Conservation (phyloP, 2,329 filamentous ascomycete genomes). For the Myriosclerotinia scirpicola region DNA sequence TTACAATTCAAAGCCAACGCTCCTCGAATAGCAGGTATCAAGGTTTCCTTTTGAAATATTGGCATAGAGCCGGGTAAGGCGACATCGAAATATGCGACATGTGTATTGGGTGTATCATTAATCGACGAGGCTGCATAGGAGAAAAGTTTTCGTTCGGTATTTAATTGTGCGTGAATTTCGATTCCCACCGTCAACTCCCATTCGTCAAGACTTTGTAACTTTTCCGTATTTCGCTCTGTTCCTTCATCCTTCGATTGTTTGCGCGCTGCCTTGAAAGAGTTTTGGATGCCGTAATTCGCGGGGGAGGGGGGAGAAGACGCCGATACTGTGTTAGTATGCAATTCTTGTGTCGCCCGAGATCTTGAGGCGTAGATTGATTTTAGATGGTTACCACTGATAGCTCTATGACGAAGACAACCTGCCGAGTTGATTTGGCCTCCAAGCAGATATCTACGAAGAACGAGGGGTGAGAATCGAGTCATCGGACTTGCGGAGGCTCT, state of each 20-base stretch:
- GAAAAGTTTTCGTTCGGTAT: slow-evolving; percentile 86
- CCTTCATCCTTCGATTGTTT: slow-evolving; percentile 72
- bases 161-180: slow-evolving; percentile 95
- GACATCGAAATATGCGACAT: slow-evolving; percentile 84
- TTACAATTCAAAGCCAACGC: slow-evolving; percentile 81
- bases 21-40: slow-evolving; percentile 87
- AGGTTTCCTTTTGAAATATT: slow-evolving; percentile 74
- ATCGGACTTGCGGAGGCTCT: slow-evolving; percentile 30
- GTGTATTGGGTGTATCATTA: slow-evolving; percentile 74
- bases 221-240: slow-evolving; percentile 48
- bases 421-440: slow-evolving; percentile 34
- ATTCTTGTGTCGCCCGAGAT: slow-evolving; percentile 26
- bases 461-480: slow-evolving; percentile 33
- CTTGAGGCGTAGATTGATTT: slow-evolving; percentile 25
- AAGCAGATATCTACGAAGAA: slow-evolving; percentile 39
- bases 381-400: slow-evolving; percentile 7
- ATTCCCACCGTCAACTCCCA: slow-evolving; percentile 97
- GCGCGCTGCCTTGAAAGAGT: slow-evolving; percentile 52
- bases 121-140: slow-evolving; percentile 67
- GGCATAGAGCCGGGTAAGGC: slow-evolving; percentile 90
- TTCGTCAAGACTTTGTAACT: slow-evolving; percentile 48
- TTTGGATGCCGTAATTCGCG: slow-evolving; percentile 14
- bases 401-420: slow-evolving; percentile 36
- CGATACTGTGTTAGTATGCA: slow-evolving; percentile 25
- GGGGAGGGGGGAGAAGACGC: slow-evolving; percentile 17